A percentile compares a stretch with the other conserved stretches of the same genome.
Evolutionary conservation across 805 yeast species (phyloP).

Genomic region (Hanseniaspora nectarophila): DNA sequence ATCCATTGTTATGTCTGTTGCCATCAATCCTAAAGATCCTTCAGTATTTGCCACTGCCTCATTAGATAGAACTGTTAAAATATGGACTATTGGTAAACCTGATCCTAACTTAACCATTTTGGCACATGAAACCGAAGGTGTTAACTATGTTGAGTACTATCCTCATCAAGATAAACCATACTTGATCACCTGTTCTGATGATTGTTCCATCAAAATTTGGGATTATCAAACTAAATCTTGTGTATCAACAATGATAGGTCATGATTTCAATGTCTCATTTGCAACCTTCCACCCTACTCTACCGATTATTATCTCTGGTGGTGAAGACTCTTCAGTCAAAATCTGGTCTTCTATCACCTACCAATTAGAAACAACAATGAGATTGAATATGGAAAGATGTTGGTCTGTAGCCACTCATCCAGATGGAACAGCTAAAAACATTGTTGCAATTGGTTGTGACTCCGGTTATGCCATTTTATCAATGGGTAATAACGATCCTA

Average conservation of each 20-base stretch:
- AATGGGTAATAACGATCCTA: conserved; percentile 88
- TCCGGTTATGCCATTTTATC: conserved; percentile 83
- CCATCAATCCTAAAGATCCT: conserved; percentile 94
- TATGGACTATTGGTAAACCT: conserved; percentile 85
- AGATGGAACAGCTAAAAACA: conserved; percentile 46
- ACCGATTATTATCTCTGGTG: conserved; percentile 88
- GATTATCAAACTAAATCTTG: conserved; percentile 94
- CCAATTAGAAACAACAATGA: conserved; percentile 81
- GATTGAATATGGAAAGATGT: conserved; percentile 85
- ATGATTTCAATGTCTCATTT: conserved; percentile 84
- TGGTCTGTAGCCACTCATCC: conserved; percentile 84
- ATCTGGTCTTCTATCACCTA: conserved; percentile 93
- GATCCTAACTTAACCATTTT: conserved; percentile 81
- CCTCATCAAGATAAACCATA: conserved; percentile 97
- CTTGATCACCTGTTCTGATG: conserved; percentile 82
- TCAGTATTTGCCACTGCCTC: conserved; percentile 96
- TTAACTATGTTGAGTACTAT: conserved; percentile 90
- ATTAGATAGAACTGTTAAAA: conserved; percentile 88
- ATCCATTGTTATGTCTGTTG: conserved; percentile 87
- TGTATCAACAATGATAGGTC: conserved; percentile 90
- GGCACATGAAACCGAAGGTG: conserved; percentile 89
- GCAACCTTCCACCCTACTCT: conserved; percentile 97
- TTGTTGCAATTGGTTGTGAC: conserved; percentile 87
- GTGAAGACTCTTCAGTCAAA: conserved; percentile 89
- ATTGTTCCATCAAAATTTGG: conserved; percentile 79